A percentile compares a stretch with the other conserved stretches of the same genome.
These are phyloP conservation scores for Penicillium sp. DNA, from an alignment of 2,329 filamentous ascomycete species.

Conservation along the genomic window DNA sequence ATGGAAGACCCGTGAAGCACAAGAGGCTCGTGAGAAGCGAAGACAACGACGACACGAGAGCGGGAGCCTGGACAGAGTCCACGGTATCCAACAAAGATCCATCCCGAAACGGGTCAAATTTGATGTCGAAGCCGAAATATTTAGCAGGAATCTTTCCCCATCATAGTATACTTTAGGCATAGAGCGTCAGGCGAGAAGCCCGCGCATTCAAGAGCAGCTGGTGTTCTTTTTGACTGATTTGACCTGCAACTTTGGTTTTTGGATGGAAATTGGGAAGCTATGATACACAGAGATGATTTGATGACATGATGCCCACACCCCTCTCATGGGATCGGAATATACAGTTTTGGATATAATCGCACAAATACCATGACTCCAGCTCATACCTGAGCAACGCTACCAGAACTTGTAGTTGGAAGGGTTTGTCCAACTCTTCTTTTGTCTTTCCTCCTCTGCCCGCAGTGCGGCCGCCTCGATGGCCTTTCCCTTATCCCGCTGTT, in stretches of 20 bases:
- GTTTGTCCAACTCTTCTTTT: slow-evolving; percentile 45
- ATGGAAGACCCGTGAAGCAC: slow-evolving; percentile 59
- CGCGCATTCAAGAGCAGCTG: slow-evolving; percentile 3
- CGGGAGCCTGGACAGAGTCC: slow-evolving; percentile 25
- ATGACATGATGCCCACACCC: slow-evolving; percentile 18
- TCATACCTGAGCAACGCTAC: slow-evolving; percentile 32
- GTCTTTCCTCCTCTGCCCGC: slow-evolving; percentile 40
- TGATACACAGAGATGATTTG: slow-evolving; percentile 28
- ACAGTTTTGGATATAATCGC: slow-evolving; percentile 21
- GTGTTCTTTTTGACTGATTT: slow-evolving; percentile 4
- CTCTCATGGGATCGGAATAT: slow-evolving; percentile 20
- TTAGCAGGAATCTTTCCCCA: not conserved
- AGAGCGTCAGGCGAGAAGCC: not conserved
- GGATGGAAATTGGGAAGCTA: slow-evolving; percentile 12
- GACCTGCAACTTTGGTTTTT: slow-evolving; percentile 11
- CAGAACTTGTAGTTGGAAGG: slow-evolving; percentile 49
- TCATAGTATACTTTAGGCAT: not conserved
- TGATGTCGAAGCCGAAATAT: slow-evolving; percentile 26
- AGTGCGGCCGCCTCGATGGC: slow-evolving; percentile 36
- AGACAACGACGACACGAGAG: slow-evolving; percentile 50
- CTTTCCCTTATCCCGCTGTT: slow-evolving; percentile 52
- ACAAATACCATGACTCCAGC: slow-evolving; percentile 35
- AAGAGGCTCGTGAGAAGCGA: slow-evolving; percentile 58
- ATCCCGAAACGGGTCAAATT: slow-evolving; percentile 45
- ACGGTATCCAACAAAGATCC: slow-evolving; percentile 28